A percentile compares a stretch with the other conserved stretches of the same genome.
Evolutionary conservation across 768 basidiomycete genomes (phyloP).

Genomic region (Pleurotus eryngii): DNA sequence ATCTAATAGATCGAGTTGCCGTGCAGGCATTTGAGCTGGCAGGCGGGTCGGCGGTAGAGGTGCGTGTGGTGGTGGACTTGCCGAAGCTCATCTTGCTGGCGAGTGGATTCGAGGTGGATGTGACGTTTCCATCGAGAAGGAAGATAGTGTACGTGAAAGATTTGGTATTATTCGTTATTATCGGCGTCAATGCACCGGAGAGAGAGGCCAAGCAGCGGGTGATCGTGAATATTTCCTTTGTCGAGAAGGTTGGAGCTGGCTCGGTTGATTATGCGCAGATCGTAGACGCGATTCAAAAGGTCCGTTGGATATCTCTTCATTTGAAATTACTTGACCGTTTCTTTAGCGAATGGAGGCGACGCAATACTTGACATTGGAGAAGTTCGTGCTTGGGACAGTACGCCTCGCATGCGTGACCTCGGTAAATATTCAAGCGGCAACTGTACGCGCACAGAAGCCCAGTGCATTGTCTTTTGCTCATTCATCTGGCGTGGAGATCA

Average conservation of each 20-base stretch:
- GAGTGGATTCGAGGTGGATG: slow-evolving; percentile 36
- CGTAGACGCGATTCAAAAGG: slow-evolving; percentile 32
- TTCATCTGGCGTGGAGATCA: slow-evolving; percentile 62
- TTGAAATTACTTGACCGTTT: not conserved
- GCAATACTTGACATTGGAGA: slow-evolving; percentile 59
- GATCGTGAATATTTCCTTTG: slow-evolving; percentile 47
- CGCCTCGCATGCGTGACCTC: slow-evolving; percentile 32
- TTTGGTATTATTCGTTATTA: slow-evolving; percentile 50
- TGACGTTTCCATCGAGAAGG: slow-evolving; percentile 23
- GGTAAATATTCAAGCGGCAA: slow-evolving; percentile 34
- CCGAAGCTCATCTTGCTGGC: slow-evolving; percentile 55
- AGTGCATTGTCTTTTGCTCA: slow-evolving; percentile 66
- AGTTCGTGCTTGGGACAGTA: slow-evolving; percentile 48
- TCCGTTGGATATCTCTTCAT: slow-evolving; percentile 9
- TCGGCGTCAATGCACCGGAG: slow-evolving; percentile 73
- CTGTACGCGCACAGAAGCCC: slow-evolving; percentile 63
- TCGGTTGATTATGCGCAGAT: slow-evolving; percentile 36
- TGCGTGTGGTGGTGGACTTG: slow-evolving; percentile 39
- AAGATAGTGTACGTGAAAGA: slow-evolving; percentile 36
- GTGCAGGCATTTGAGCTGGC: slow-evolving; percentile 35
- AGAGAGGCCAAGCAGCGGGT: slow-evolving; percentile 63
- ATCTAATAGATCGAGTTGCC: slow-evolving; percentile 32
- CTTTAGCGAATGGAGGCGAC: slow-evolving; percentile 43
- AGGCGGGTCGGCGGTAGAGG: slow-evolving; percentile 30
- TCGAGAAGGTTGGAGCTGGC: slow-evolving; percentile 23